A percentile compares a stretch with the other conserved stretches of the same genome.
These are phyloP conservation scores for Colletotrichum liriopes DNA, from an alignment of 2,329 filamentous ascomycete species.

Conservation along the genomic window DNA sequence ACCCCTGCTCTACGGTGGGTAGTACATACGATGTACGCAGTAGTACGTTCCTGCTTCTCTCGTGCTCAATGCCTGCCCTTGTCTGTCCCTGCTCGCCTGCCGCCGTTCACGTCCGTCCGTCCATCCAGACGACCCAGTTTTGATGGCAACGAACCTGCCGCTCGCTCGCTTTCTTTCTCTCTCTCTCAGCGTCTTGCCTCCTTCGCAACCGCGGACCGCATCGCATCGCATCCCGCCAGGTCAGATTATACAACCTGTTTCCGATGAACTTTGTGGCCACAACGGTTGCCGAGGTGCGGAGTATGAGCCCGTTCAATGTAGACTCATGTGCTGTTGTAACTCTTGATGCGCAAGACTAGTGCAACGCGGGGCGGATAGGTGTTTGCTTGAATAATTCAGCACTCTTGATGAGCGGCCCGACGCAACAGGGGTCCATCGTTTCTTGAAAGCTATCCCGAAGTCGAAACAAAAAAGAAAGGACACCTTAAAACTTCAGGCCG, in stretches of 20 bases:
- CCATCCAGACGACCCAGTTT: constrained; percentile 24
- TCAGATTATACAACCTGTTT: constrained; percentile 14
- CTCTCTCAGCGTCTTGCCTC: constrained; percentile 1
- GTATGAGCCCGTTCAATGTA: neutral
- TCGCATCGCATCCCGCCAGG: constrained; percentile 4
- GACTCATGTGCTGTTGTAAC: neutral
- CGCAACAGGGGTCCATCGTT: constrained; percentile 16
- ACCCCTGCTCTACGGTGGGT: constrained; percentile 8
- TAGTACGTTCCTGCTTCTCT: neutral
- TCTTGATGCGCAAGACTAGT: neutral
- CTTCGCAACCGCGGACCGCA: constrained; percentile 10
- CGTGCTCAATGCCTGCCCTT: constrained; percentile 1
- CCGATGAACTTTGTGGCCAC: constrained; percentile 23
- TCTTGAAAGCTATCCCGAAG: neutral
- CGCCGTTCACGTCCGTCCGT: neutral
- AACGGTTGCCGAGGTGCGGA: constrained; percentile 27
- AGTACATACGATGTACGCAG: no score
- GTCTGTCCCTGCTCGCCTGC: constrained; percentile 17
- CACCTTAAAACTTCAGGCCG: neutral
- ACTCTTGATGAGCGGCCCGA: constrained; percentile 9
- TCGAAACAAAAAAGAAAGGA: neutral
- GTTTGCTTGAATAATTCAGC: constrained; percentile 14
- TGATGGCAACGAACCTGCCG: constrained; percentile 19
- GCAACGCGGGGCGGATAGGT: neutral
- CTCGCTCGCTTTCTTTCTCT: constrained; percentile 29